Evolutionary conservation across 2,329 filamentous ascomycete species (phyloP).

Genomic region (Botryosphaeria dothidea): DNA sequence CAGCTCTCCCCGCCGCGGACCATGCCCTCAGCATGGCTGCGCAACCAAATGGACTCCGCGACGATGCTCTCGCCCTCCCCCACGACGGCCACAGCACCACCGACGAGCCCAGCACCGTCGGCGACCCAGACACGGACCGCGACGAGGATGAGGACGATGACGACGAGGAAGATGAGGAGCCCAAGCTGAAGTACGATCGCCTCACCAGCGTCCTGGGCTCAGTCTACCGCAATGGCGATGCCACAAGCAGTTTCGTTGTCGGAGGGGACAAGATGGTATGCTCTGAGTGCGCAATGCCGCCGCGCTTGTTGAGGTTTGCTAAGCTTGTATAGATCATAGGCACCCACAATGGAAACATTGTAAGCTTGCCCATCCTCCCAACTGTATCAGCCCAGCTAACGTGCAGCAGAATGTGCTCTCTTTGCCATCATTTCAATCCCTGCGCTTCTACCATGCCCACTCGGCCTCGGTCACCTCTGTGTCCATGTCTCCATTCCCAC

Average conservation of each 20-base stretch:
- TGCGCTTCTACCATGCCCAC: constrained; percentile 90
- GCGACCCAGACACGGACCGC: constrained; percentile 20
- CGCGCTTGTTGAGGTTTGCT: constrained; percentile 54
- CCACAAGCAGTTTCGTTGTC: constrained; percentile 86
- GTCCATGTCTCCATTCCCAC: constrained; percentile 85
- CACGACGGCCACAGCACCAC: constrained; percentile 47
- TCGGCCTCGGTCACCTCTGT: constrained; percentile 86
- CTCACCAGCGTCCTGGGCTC: constrained; percentile 77
- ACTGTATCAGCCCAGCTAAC: constrained; percentile 48
- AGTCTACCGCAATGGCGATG: constrained; percentile 92
- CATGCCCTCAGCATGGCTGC: constrained; percentile 45
- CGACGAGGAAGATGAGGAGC: constrained; percentile 90
- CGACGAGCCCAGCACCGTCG: constrained; percentile 24
- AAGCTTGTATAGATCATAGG: constrained; percentile 69
- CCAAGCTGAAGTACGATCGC: constrained; percentile 87
- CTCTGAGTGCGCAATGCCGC: constrained; percentile 19
- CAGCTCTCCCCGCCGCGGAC: constrained; percentile 27
- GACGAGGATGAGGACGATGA: constrained; percentile 59
- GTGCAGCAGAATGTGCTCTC: constrained; percentile 74
- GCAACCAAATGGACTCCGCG: constrained; percentile 34
- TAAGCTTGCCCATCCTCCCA: constrained; percentile 51
- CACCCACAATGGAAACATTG: constrained; percentile 95
- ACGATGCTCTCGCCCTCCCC: constrained; percentile 50
- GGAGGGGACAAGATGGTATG: constrained; percentile 95
- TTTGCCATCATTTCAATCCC: constrained; percentile 74